phyloP scores from a whole-genome alignment of 768 basidiomycete species.

The Aureoboletus auriporus region DNA sequence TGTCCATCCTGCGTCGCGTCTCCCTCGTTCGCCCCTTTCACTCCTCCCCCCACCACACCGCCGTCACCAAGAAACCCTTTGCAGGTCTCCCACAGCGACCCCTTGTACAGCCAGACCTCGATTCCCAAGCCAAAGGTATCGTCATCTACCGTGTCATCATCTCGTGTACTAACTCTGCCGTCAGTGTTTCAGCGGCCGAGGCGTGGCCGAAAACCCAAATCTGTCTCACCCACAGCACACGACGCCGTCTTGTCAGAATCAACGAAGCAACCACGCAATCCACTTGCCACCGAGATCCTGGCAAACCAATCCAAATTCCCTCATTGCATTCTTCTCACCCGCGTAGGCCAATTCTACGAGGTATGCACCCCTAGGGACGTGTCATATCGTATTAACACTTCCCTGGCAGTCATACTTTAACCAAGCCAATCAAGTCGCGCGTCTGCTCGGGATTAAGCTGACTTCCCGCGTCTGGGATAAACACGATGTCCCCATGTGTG shows the following conservation, averaged over 20 bases:
- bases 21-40: slow-evolving; percentile 7
- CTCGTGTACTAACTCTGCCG: background rate
- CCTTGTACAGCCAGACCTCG: background rate
- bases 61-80: slow-evolving; percentile 47
- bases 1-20: slow-evolving; percentile 14
- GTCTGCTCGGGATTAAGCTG: slow-evolving; percentile 77
- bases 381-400: slow-evolving; percentile 6
- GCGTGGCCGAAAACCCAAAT: slow-evolving; percentile 18
- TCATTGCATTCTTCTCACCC: slow-evolving; percentile 85
- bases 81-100: slow-evolving; percentile 53
- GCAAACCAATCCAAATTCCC: slow-evolving; percentile 74
- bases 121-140: slow-evolving; percentile 6
- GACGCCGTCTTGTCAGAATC: background rate
- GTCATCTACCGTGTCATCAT: background rate
- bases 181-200: background rate
- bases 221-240: background rate
- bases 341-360: slow-evolving; percentile 96
- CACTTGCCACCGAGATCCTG: slow-evolving; percentile 67
- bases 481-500: slow-evolving; percentile 75
- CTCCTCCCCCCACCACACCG: slow-evolving; percentile 5
- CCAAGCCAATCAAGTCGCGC: slow-evolving; percentile 77
- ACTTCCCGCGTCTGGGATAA: slow-evolving; percentile 74
- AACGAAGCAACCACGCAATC: slow-evolving; percentile 35
- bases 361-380: slow-evolving; percentile 36
- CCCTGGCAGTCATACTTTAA: slow-evolving; percentile 82